These are phyloP conservation scores for Magnolia changhungtana DNA, from an alignment of 164 flowering plant species.

Conservation along the genomic window DNA sequence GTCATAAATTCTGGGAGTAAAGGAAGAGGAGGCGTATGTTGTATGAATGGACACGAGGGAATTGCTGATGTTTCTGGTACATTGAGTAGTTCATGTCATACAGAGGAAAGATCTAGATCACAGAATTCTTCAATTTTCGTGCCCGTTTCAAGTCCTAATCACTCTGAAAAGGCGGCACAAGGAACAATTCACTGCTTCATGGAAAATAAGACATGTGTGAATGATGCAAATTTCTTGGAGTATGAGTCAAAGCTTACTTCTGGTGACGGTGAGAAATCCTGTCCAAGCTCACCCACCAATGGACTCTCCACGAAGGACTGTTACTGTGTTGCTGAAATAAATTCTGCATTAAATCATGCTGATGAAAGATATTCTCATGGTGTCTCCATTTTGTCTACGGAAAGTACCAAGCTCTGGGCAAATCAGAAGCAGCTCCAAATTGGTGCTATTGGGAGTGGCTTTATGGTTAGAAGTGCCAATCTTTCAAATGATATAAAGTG, in stretches of 20 bases:
- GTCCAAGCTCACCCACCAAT: slow-evolving; percentile 8
- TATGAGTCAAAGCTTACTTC: not conserved
- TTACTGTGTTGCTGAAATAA: slow-evolving; percentile 27
- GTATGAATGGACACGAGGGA: slow-evolving; percentile 10
- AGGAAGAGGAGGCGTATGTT: slow-evolving; percentile 4
- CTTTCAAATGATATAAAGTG: slow-evolving; percentile 66
- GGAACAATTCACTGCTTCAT: not conserved
- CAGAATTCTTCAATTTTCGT: slow-evolving; percentile 18
- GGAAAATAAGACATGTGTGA: not conserved
- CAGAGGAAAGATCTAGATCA: slow-evolving; percentile 10
- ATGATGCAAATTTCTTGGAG: not conserved
- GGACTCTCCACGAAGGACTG: slow-evolving; percentile 4
- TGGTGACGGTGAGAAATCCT: not conserved
- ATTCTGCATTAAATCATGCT: slow-evolving; percentile 8
- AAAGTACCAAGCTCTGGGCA: slow-evolving; percentile 23
- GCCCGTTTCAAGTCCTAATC: slow-evolving; percentile 11
- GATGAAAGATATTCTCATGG: slow-evolving; percentile 22
- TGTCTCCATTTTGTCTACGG: slow-evolving; percentile 18
- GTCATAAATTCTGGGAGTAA: slow-evolving; percentile 13
- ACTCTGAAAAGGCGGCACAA: slow-evolving; percentile 15
- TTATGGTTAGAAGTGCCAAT: slow-evolving; percentile 59
- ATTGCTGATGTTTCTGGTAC: slow-evolving; percentile 10
- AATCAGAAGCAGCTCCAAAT: slow-evolving; percentile 50
- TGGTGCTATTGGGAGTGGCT: slow-evolving; percentile 73
- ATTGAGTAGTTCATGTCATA: slow-evolving; percentile 3